Percentiles rank a stretch among this genome's conserved stretches.
Conservation (phyloP, 345 rosid species). For the Aquilaria sinensis region DNA sequence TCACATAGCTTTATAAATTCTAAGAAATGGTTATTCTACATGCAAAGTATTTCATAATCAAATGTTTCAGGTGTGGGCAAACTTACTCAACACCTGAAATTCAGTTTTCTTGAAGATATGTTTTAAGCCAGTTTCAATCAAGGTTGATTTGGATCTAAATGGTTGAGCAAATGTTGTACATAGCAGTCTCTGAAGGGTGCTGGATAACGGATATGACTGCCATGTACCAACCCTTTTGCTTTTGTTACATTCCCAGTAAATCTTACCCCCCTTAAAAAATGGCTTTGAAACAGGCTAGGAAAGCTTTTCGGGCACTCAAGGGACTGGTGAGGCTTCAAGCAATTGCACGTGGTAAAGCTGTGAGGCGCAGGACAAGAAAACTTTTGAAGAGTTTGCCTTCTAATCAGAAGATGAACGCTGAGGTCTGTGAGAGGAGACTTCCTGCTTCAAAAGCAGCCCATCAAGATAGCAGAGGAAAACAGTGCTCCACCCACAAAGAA, state of each 20-base stretch:
- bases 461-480: conserved; percentile 23
- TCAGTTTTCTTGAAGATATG: no score
- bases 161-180: neutral
- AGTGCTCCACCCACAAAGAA: conserved; percentile 16
- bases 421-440: conserved; percentile 12
- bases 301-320: conserved; percentile 78
- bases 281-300: conserved; percentile 61
- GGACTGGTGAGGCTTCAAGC: conserved; percentile 92
- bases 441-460: conserved; percentile 7
- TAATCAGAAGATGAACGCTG: conserved; percentile 19
- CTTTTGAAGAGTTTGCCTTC: conserved; percentile 25
- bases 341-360: conserved; percentile 65
- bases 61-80: no score
- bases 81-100: no score
- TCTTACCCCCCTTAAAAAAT: neutral
- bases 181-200: neutral
- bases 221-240: no score
- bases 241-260: no score
- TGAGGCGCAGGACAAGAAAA: conserved; percentile 35
- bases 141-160: no score
- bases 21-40: no score
- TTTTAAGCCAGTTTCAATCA: no score
- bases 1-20: no score
- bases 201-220: no score
- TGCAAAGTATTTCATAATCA: no score